Evolutionary conservation across 129 eudicot genomes (phyloP).

Genomic region (Lactuca sativa): DNA sequence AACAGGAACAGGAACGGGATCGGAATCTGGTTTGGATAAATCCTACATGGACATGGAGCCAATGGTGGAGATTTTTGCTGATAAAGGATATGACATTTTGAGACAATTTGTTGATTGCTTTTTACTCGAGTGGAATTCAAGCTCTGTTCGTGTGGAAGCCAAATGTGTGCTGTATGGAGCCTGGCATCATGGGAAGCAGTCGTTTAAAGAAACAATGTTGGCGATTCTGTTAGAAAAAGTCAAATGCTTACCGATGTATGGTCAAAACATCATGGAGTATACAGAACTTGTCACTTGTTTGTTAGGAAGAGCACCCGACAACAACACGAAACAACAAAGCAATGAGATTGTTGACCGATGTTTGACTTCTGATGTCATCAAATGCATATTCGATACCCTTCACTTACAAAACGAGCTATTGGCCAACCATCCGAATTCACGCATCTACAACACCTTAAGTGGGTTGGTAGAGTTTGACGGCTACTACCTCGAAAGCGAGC

Average conservation of each 20-base stretch:
- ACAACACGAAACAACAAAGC: constrained; percentile 58
- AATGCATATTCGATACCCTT: constrained; percentile 87
- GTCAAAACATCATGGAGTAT: constrained; percentile 90
- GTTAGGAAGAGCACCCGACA: constrained; percentile 77
- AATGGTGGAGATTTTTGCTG: constrained; percentile 67
- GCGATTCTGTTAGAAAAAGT: constrained; percentile 74
- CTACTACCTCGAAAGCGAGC: constrained; percentile 97
- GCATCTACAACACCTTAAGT: constrained; percentile 93
- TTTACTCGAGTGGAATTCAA: constrained; percentile 93
- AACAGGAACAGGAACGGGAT: constrained; percentile 45
- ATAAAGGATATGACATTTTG: constrained; percentile 64
- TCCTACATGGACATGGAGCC: constrained; percentile 91
- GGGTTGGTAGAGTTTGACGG: constrained; percentile 99
- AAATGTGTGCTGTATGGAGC: constrained; percentile 80
- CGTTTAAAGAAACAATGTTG: constrained; percentile 73
- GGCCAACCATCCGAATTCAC: constrained; percentile 99
- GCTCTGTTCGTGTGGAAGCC: constrained; percentile 92
- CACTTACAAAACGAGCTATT: constrained; percentile 89
- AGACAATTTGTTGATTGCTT: constrained; percentile 84
- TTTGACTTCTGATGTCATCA: constrained; percentile 80
- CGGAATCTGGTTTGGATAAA: constrained; percentile 72
- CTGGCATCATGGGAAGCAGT: constrained; percentile 89
- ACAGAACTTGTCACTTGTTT: constrained; percentile 77
- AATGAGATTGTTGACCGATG: constrained; percentile 78
- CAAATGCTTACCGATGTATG: constrained; percentile 82